Conservation (phyloP, 2,329 filamentous ascomycete species). For the Scedosporium apiospermum region DNA sequence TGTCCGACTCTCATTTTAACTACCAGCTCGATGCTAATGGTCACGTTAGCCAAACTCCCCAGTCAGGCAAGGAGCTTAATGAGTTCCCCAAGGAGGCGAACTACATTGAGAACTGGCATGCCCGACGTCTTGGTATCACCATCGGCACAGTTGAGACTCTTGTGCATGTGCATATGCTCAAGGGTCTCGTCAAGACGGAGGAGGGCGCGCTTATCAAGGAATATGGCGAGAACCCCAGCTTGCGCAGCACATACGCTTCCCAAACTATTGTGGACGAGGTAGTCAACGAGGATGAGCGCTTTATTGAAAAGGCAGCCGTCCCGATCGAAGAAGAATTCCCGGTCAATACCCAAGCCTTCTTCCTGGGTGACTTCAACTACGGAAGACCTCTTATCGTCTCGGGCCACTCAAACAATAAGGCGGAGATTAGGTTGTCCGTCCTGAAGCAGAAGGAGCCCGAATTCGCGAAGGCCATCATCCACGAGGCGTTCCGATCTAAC, state of each 20-base stretch:
- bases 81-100: conserved; percentile 78
- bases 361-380: conserved; percentile 87
- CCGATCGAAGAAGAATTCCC: conserved; percentile 91
- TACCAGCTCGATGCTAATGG: conserved; percentile 64
- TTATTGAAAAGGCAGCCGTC: conserved; percentile 80
- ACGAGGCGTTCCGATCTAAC: conserved; percentile 56
- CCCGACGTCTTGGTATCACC: conserved; percentile 80
- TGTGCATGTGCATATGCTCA: conserved; percentile 88
- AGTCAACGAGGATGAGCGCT: conserved; percentile 82
- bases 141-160: conserved; percentile 82
- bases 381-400: conserved; percentile 80
- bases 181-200: conserved; percentile 81
- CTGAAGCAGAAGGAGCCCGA: conserved; percentile 67
- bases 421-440: conserved; percentile 68
- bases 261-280: conserved; percentile 88
- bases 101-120: conserved; percentile 78
- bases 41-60: conserved; percentile 56
- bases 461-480: conserved; percentile 68
- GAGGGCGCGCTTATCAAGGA: conserved; percentile 88
- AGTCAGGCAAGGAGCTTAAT: conserved; percentile 66
- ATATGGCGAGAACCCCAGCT: conserved; percentile 74
- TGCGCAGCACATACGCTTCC: conserved; percentile 83
- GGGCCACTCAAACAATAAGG: conserved; percentile 63
- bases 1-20: conserved; percentile 89
- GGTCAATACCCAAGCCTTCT: conserved; percentile 73